Evolutionary conservation across 768 basidiomycete genomes (phyloP), one percentile per base, ranked within the genome.

Genomic region (Leccinum pellstonianum): DNA sequence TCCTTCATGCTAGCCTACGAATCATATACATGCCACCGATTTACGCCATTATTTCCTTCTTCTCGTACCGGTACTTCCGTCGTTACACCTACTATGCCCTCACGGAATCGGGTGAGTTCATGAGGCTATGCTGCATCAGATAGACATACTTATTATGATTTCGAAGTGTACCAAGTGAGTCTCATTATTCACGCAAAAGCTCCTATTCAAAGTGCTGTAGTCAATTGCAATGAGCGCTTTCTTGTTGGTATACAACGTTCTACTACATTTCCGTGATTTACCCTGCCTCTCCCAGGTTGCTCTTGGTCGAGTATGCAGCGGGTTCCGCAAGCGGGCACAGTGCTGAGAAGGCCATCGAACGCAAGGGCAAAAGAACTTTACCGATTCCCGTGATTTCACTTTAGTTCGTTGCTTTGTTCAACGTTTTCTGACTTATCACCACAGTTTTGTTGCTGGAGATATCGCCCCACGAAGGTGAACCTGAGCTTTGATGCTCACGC

Each of bases 201-300:
- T 58, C 54, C 57, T 62, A 51, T 68, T 68, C 64, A 33, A 66
- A 41, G 8, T 23, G 4, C 63, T 65, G 43, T 64, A 94, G 86
- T 90, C 93, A 5, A 73, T 94, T 55, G 92, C 90, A 0, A 68
- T 94, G 41, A 90, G 90, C 68, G 94, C 94, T 25, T 96, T 96
- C 77, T 70, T 97, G 89, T 90, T 54, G 11, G 88, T 78, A n/a
- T 56, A 51, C 19, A 17, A 1, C 21, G 37, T 17, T 38, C 48
- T 23, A 7, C 15, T 23, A 3, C 29, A 19, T 29, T 17, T 33
- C 11, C 11, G 10, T 57, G 23, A 17, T 23, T 56, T 51, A 66
- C 7, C 37, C 11, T 41, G 47, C 35, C 17, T 46, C 23, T 56
- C 8, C 15, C 56, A 91, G 89, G 37, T 76, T 95, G 33, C 82